Evolutionary conservation across 2,329 filamentous ascomycete genomes (phyloP).

Genomic region (Rutstroemia sp.): DNA sequence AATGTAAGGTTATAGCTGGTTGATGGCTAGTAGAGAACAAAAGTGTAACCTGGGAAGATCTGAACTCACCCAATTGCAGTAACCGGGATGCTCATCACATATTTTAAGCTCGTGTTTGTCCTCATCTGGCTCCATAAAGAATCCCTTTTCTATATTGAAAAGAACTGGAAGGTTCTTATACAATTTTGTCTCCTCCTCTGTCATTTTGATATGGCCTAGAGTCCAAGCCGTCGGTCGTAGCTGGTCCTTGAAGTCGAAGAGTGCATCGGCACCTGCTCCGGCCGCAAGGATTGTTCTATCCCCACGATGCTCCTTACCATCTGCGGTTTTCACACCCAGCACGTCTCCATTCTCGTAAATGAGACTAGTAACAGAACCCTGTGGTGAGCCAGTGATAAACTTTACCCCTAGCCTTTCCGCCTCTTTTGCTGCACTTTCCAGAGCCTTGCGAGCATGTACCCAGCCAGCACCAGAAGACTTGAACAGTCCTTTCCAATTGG

Average conservation of each 20-base stretch:
- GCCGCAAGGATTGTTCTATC: slow-evolving; percentile 40
- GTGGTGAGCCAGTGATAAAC: slow-evolving; percentile 35
- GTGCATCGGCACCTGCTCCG: slow-evolving; percentile 38
- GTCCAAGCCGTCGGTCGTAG: slow-evolving; percentile 48
- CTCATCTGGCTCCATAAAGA: slow-evolving; percentile 42
- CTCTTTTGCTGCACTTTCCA: slow-evolving; percentile 38
- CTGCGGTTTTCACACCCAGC: slow-evolving; percentile 36
- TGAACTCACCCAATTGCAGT: slow-evolving; percentile 38
- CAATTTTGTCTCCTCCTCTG: slow-evolving; percentile 34
- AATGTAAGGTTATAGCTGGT: not conserved
- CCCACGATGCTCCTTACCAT: slow-evolving; percentile 35
- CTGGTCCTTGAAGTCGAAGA: slow-evolving; percentile 45
- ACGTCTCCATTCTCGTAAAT: slow-evolving; percentile 34
- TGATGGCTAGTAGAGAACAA: not conserved
- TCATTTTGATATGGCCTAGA: slow-evolving; percentile 43
- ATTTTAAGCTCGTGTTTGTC: slow-evolving; percentile 40
- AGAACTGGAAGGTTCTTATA: slow-evolving; percentile 43
- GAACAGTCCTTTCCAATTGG: slow-evolving; percentile 43
- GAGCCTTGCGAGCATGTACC: slow-evolving; percentile 44
- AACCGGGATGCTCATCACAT: slow-evolving; percentile 50
- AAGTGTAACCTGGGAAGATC: not conserved
- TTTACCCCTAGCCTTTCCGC: slow-evolving; percentile 38
- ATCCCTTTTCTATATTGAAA: slow-evolving; percentile 41
- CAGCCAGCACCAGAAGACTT: slow-evolving; percentile 41
- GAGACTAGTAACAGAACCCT: slow-evolving; percentile 34